Percentiles rank a stretch among this genome's conserved stretches.
Conservation (phyloP, 1,284 basidiomycete genomes). For the Cronartium quercuum region DNA sequence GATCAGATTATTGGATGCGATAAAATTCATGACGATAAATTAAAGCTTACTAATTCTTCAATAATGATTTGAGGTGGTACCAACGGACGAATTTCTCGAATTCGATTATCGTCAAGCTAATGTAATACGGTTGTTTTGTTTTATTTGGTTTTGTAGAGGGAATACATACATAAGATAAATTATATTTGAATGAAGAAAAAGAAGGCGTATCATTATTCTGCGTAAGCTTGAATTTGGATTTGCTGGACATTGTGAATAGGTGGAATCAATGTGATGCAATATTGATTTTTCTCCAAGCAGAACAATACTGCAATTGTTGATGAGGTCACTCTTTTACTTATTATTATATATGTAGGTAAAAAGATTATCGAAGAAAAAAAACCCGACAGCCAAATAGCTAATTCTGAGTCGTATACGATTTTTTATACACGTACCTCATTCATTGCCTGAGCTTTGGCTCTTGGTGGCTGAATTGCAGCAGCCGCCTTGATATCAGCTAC, state of each 20-base stretch:
- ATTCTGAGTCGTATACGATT: no score
- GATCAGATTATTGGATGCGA: constrained; percentile 53
- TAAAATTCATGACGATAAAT: constrained; percentile 14
- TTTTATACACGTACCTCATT: not conserved
- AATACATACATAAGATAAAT: not conserved
- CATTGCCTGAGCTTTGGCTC: not conserved
- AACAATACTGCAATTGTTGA: no score
- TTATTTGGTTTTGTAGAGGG: not conserved
- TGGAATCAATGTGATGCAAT: no score
- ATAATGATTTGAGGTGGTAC: constrained; percentile 57
- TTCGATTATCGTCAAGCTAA: constrained; percentile 73
- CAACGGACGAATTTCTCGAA: constrained; percentile 74
- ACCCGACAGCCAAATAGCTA: no score
- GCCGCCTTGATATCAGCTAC: not conserved
- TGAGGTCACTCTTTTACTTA: no score
- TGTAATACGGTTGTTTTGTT: no score
- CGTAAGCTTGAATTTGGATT: not conserved
- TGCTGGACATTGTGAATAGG: no score
- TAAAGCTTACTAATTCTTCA: not conserved
- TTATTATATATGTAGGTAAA: no score
- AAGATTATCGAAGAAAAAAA: no score
- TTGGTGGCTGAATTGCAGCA: not conserved
- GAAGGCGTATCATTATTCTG: not conserved
- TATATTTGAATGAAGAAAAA: not conserved
- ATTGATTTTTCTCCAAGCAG: no score